Base-by-base conservation (phyloP, 2,329 filamentous ascomycete genomes). In the Clarireedia paspali region DNA sequence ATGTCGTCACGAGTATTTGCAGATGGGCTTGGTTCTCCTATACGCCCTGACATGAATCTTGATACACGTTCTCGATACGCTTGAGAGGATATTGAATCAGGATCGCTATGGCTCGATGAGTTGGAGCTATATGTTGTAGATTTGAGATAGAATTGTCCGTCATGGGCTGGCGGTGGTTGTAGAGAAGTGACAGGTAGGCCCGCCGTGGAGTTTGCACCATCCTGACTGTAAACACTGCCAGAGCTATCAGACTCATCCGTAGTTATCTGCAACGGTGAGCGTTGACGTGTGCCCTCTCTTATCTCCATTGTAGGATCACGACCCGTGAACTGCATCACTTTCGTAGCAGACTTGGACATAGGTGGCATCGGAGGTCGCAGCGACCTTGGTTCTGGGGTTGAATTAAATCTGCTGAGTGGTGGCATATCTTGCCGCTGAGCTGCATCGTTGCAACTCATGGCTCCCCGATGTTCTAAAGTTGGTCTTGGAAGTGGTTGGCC, bases 251-350 rank as follows among this genome's bases (percentile, higher is more conserved):
- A 54, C 5, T 23, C 5, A 17, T 49, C 52, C 15, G 34, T 49
- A 23, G 38, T 9, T 54, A 45, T 24, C 9, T 34, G n/a, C n/a
- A 54, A 49, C 5, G 52, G 39, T 23, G 45, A 54, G 14, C 38
- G 44, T 9, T 14, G 52, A 34, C 44, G 47, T 14, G 3, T 39
- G 4, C 44, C 44, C 36, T 49, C 34, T 39, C 14, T 54, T 27
- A 39, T 48, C 3, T 54, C 20, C 52, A 30, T 49, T 5, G 34
- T 56, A 7, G 60, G 57, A 47, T 64, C 61, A 39, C 55, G 59
- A 3, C 61, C 61, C 2, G 62, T 64, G 20, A 63, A 50, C 42
- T 65, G 60, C 42, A 58, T 53, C 7, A 63, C 60, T 39, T 65
- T 64, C 9, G 57, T 50, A 12, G 58, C 57, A 7, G 59, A 62